Base-by-base conservation (phyloP, 768 basidiomycete genomes). In the Podaxis sp. region DNA sequence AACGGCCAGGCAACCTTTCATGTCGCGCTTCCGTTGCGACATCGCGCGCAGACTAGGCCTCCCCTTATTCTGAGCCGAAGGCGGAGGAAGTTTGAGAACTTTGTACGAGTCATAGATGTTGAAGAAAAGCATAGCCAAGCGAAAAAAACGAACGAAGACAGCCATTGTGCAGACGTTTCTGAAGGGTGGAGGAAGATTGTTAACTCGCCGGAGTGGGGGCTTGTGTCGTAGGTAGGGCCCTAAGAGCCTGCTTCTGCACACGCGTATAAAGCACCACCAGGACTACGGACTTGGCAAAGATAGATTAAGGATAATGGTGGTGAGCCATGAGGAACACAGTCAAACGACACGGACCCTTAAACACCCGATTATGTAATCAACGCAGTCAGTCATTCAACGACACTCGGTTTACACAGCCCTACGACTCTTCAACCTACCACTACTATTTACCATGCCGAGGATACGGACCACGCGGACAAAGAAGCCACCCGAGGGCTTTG, bases 391-490 rank as follows among this genome's bases (percentile, higher is more conserved):
- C 51, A 5, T 53, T 55, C 32, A 27, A 7, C 25, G 5, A 23
- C 47, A 0, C 18, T 6, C 16, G 18, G 16, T 36, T 37, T 9
- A 25, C 18, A 59, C 51, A 58, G 54, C 14, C 4, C 42, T 6
- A 44, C 42, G 16, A 7, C 28, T 7, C 54, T 54, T 56, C 7
- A 35, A 21, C 35, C 10, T 42, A 54, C 40, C 32, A 11, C 27
- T 4, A 25, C 48, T 23, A 37, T 11, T 42, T n/a, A 14, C 46
- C 42, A 96, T 98, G 95, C 95, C 95, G 38, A 96, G 91, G 76
- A 95, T 98, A 72, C 85, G 84, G 68, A 98, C 95, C 47, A 86
- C 87, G 46, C 86, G 95, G 67, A 98, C 96, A 2, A 98, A 95
- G 81, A 83, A 84, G 55, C 94, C 95, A 44, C 96, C 96, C 59